phyloP scores from a whole-genome alignment of 257 asterid species.

The Solanum stenotomum region DNA sequence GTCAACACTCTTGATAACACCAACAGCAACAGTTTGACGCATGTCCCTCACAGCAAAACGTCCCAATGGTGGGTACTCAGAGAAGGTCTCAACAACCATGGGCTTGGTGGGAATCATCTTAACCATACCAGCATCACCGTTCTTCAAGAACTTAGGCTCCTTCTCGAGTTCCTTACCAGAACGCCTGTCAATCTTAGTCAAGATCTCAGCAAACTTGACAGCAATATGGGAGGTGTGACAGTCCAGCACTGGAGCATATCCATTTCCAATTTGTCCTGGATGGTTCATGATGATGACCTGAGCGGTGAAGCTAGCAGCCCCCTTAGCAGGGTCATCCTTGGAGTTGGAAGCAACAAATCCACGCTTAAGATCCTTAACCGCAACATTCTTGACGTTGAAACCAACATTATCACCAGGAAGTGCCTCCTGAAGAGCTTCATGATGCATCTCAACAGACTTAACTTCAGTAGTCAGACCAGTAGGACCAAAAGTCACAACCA shows the following conservation, averaged over 20 bases:
- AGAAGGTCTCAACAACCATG: constrained; percentile 68
- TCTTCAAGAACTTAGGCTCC: constrained; percentile 72
- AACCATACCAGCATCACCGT: constrained; percentile 67
- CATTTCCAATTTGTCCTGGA: constrained; percentile 70
- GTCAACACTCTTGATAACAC: constrained; percentile 59
- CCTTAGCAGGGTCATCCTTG: constrained; percentile 75
- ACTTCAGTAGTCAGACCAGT: constrained; percentile 72
- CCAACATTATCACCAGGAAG: constrained; percentile 87
- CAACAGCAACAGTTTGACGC: constrained; percentile 79
- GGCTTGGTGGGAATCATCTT: constrained; percentile 84
- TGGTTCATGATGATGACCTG: constrained; percentile 81
- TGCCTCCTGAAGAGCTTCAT: constrained; percentile 61
- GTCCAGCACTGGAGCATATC: constrained; percentile 63
- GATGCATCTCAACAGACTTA: constrained; percentile 87
- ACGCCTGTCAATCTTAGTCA: constrained; percentile 75
- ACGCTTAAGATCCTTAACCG: constrained; percentile 80
- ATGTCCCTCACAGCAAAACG: constrained; percentile 71
- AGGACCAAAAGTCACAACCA: constrained; percentile 68
- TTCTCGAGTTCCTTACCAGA: constrained; percentile 74
- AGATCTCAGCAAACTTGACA: constrained; percentile 50
- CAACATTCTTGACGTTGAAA: constrained; percentile 73
- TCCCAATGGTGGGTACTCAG: constrained; percentile 54
- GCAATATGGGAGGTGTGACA: constrained; percentile 74
- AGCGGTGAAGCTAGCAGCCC: constrained; percentile 53
- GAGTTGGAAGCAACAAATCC: constrained; percentile 77